Base-by-base conservation (phyloP, 495 filamentous ascomycete species). In the Annulohypoxylon maeteangense region DNA sequence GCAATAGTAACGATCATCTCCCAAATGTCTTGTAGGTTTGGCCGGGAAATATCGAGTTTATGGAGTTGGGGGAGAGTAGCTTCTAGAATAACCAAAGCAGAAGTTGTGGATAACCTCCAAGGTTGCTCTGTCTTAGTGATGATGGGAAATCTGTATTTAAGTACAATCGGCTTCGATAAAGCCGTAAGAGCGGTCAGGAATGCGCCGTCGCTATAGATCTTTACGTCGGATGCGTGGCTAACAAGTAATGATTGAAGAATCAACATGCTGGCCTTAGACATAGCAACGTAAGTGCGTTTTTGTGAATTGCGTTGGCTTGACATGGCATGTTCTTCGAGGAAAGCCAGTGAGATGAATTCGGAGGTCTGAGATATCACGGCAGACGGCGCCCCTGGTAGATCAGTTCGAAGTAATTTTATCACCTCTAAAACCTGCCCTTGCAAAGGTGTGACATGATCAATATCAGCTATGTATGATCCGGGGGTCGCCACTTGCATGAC, bases 381-480 rank as follows among this genome's bases (percentile, higher is more conserved):
- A 5, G 90, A 84, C 20, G 94, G 89, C 0, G 90, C 89, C 1
- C 87, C 88, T 4, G 83, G 79, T 22, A 90, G 81, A 56, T 95
- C 91, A 1, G 87, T 87, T 29, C 90, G 89, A 14, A 97, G 85
- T 42, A 87, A 84, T 71, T 89, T 90, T 40, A 96, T 81, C 40
- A 87, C 89, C 22, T 93, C 89, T 12, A 95, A 79, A 14, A 95
- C 89, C 69, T 90, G 83, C 10, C 79, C 86, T 75, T 99, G 95
- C 7, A 99, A 78, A 7, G 88, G 85, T 1, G 94, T 97, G 65
- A 92, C 84, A 62, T 88, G 89, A 56, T 97, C 94, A n/a, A 93
- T 83, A 79, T 98, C 95, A 34, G 88, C 88, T 34, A 91, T 90
- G 74, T 97, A 97, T 14, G 87, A 81, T 1, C 90, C 87, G n/a